Conservation (phyloP, 73 alveolate species). For the Symbiodinium natans region DNA sequence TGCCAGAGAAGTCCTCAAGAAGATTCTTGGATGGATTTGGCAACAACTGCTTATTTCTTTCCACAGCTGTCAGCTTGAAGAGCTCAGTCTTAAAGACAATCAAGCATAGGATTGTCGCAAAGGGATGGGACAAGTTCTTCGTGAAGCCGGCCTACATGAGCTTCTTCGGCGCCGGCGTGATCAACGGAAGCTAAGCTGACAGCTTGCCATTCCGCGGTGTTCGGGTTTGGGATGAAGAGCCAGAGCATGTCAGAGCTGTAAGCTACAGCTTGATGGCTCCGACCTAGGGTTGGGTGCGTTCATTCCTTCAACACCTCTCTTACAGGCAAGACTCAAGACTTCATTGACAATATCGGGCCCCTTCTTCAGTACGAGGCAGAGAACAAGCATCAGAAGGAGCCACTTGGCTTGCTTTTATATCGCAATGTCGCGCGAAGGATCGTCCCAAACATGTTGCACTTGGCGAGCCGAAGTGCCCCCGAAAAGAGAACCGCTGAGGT, state of each 20-base stretch:
- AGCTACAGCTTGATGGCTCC: too few relatives aligned
- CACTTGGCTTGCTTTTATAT: not conserved
- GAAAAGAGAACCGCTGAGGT: not conserved
- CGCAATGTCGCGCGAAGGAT: not conserved
- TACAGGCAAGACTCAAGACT: conserved; percentile 65
- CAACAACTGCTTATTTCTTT: too few relatives aligned
- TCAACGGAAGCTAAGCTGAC: conserved; percentile 32
- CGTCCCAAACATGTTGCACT: too few relatives aligned
- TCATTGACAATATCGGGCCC: conserved; percentile 35
- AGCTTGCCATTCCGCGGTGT: too few relatives aligned
- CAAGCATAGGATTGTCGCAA: too few relatives aligned
- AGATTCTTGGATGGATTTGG: too few relatives aligned
- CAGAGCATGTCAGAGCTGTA: not conserved
- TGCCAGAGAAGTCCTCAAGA: conserved; percentile 46
- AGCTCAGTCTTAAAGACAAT: too few relatives aligned
- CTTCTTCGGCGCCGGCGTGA: conserved; percentile 49
- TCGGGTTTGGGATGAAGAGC: not conserved
- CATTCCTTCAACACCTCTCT: too few relatives aligned
- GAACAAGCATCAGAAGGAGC: conserved; percentile 81
- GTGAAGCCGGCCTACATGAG: conserved; percentile 91
- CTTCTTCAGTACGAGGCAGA: conserved; percentile 62
- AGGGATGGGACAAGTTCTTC: conserved; percentile 85
- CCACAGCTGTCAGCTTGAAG: too few relatives aligned
- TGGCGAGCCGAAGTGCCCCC: too few relatives aligned
- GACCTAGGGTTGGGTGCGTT: too few relatives aligned